Percentiles rank a stretch among this genome's conserved stretches.
Evolutionary conservation across 345 rosid species (phyloP).

Genomic region (Euphorbia lathyris): DNA sequence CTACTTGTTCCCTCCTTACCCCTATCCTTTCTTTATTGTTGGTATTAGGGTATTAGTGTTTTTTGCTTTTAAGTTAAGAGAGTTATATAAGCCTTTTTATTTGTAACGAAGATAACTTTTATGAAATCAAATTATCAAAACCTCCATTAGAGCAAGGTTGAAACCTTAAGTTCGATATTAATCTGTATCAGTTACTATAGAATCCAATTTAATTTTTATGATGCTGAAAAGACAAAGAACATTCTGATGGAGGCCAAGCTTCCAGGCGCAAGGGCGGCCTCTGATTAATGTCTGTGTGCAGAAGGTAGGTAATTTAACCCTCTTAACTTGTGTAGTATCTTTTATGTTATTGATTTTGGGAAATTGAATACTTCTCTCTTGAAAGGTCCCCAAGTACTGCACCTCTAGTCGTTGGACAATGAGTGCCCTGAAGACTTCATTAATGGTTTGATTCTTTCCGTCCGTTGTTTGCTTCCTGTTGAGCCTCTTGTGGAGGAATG

Average conservation of each 20-base stretch:
- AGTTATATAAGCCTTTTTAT: too few relatives aligned
- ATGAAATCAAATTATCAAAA: too few relatives aligned
- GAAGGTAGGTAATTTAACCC: constrained; percentile 50
- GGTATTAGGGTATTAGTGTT: too few relatives aligned
- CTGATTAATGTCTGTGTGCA: constrained; percentile 97
- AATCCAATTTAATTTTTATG: constrained; percentile 92
- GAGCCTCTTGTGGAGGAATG: constrained; percentile 86
- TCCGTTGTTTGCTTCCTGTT: constrained; percentile 76
- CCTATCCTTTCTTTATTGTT: too few relatives aligned
- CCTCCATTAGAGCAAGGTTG: too few relatives aligned
- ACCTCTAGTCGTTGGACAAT: constrained; percentile 86
- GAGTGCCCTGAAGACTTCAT: constrained; percentile 99
- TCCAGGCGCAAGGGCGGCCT: constrained; percentile 99
- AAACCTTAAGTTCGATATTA: too few relatives aligned
- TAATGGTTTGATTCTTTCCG: constrained; percentile 95
- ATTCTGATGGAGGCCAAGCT: constrained; percentile 98
- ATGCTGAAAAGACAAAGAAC: constrained; percentile 94
- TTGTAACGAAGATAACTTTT: too few relatives aligned
- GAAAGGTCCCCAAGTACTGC: constrained; percentile 97
- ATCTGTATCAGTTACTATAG: too few relatives aligned
- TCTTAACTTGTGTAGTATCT: background rate
- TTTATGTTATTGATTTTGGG: background rate
- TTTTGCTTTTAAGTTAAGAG: too few relatives aligned
- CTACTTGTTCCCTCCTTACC: too few relatives aligned
- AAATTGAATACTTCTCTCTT: background rate